Percentiles rank a stretch among this genome's conserved stretches.
Conservation (phyloP, 176 grass and related monocot species). For the Oryza rufipogon region DNA sequence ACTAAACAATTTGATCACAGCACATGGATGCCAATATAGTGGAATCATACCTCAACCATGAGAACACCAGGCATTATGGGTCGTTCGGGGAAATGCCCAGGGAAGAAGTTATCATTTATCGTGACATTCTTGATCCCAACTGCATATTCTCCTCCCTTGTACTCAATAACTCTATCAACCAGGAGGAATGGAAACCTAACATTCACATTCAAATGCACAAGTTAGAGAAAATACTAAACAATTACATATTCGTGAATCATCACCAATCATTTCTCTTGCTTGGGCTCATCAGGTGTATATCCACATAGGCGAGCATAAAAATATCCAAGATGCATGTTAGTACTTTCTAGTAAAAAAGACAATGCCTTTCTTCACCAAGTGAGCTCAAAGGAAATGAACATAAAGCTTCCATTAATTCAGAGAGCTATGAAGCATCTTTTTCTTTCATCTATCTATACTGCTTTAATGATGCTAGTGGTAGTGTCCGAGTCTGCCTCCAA, state of each 20-base stretch:
- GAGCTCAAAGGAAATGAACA: not conserved
- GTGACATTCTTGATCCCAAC: constrained; percentile 85
- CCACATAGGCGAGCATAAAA: not conserved
- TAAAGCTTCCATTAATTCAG: not conserved
- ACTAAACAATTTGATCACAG: not conserved
- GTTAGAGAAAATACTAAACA: not conserved
- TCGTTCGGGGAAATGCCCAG: constrained; percentile 63
- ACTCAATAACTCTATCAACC: constrained; percentile 93
- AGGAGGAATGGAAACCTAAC: constrained; percentile 80
- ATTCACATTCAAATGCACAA: constrained; percentile 13
- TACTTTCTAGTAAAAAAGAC: not conserved
- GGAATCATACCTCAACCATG: constrained; percentile 72
- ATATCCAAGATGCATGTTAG: not conserved
- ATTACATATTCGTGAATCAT: not conserved
- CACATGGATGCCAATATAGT: not conserved
- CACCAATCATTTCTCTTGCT: not conserved
- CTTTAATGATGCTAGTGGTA: too few species aligned
- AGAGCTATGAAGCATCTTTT: not conserved
- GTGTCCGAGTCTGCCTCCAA: too few species aligned
- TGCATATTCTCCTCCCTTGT: constrained; percentile 64
- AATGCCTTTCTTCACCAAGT: not conserved
- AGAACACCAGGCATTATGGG: constrained; percentile 91
- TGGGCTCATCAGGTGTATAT: not conserved
- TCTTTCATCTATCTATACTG: too few species aligned
- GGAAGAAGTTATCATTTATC: constrained; percentile 96